Evolutionary conservation across 306 rosid species (phyloP), one percentile per base, ranked within the genome.

Genomic region (Crataegus laevigata): DNA sequence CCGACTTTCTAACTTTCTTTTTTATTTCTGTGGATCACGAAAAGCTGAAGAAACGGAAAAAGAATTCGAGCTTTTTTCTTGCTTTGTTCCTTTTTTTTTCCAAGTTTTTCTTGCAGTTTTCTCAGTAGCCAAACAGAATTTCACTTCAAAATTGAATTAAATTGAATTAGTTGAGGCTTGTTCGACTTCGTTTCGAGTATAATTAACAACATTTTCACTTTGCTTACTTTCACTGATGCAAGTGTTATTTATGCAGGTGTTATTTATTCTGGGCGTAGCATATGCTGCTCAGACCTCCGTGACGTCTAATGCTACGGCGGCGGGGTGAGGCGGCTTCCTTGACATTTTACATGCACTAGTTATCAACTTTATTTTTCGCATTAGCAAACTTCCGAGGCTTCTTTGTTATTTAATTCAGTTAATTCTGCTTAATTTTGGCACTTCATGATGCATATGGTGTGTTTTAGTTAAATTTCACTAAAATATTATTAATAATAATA

Each of bases 161-260:
- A 40, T 45, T 45, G 18, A 45, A 45, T 13, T 45, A 45, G 15
- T 55, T 55, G 24, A 55, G 28, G 61, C 47, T 4, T 24, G 21
- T 65, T 34, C 28, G 55, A 36, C 14, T 40, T 13, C 18, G 12
- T 22, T 40, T 67, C 12, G 24, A 38, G 71, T 66, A 4, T 45
- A 54, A 54, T n/a, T 22, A 22, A 22, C 13, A 9, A n/a, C 14
- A 3, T 32, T 54, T 54, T 32, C 26, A 3, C 4, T 71, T 57
- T 34, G 24, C n/a, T 32, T 52, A 32, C 24, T 50, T 34, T 15
- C 45, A 6, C 22, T 57, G n/a, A 66, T 42, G 40, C 40, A 36
- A 36, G 40, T 36, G 6, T 9, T 77, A 14, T 55, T 24, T 50
- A 75, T 82, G 88, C 96, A 94, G 99, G 77, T 86, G 99, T 78